Percentiles rank a stretch among this genome's conserved stretches.
These are phyloP conservation scores for Pseudogymnoascus sp. DNA, from an alignment of 2,329 filamentous ascomycete genomes.

Conservation along the genomic window DNA sequence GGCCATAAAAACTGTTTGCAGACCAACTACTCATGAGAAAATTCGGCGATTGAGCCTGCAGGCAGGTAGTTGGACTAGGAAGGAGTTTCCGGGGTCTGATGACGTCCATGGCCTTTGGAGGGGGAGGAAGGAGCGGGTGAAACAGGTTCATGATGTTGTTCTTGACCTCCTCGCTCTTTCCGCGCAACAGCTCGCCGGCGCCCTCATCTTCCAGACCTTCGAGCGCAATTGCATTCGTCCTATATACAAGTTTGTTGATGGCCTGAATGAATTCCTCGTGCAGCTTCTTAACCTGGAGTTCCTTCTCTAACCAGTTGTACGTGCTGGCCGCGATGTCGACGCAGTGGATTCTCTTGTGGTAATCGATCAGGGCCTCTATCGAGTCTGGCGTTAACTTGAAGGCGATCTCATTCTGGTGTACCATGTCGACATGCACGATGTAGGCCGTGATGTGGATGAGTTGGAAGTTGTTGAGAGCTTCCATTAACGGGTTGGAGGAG, in stretches of 20 bases:
- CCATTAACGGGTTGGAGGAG: conserved; percentile 70
- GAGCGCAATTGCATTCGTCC: conserved; percentile 77
- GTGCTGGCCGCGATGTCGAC: conserved; percentile 81
- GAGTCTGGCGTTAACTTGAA: conserved; percentile 95
- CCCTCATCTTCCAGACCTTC: conserved; percentile 97
- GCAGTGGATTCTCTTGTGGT: conserved; percentile 93
- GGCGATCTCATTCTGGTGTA: conserved; percentile 91
- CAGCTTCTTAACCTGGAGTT: conserved; percentile 90
- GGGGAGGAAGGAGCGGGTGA: conserved; percentile 27
- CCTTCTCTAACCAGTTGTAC: conserved; percentile 94
- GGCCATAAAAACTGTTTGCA: too few relatives aligned
- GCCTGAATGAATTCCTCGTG: conserved; percentile 95
- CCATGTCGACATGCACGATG: conserved; percentile 98
- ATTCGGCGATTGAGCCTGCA: too few relatives aligned
- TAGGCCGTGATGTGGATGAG: conserved; percentile 92
- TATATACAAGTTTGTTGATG: conserved; percentile 94
- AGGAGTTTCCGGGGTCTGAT: too few relatives aligned
- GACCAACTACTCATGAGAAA: too few relatives aligned
- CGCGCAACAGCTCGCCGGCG: conserved; percentile 83
- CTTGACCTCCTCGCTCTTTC: conserved; percentile 91
- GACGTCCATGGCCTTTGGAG: too few relatives aligned
- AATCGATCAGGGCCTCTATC: conserved; percentile 87
- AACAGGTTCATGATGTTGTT: conserved; percentile 75
- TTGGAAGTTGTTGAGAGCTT: conserved; percentile 88
- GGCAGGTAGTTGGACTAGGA: too few relatives aligned